These are phyloP conservation scores for Phialemonium atrogriseum DNA, from an alignment of 2,329 filamentous ascomycete species.

Conservation along the genomic window DNA sequence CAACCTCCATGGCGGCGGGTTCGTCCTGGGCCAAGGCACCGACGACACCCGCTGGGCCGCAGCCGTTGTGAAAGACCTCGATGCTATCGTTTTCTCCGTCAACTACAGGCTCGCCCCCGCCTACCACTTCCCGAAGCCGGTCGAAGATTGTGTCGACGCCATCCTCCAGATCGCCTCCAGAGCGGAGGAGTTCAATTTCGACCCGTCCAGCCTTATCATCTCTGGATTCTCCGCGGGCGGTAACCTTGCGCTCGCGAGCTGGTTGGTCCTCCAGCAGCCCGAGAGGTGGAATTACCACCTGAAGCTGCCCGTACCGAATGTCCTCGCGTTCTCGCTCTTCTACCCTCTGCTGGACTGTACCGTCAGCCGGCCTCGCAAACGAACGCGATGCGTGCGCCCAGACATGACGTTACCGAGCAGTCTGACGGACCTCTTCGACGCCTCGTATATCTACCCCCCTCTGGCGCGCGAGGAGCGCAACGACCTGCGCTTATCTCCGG, in stretches of 20 bases:
- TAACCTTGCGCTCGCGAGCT: conserved; percentile 41
- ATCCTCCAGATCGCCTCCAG: conserved; percentile 51
- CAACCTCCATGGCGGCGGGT: conserved; percentile 62
- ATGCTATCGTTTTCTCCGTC: conserved; percentile 54
- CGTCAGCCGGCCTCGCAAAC: conserved; percentile 44
- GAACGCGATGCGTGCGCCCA: conserved; percentile 42
- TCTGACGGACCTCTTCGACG: conserved; percentile 56
- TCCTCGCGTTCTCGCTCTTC: conserved; percentile 48
- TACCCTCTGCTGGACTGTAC: conserved; percentile 58
- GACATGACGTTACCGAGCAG: conserved; percentile 49
- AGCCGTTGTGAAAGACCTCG: conserved; percentile 39
- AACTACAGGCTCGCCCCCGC: conserved; percentile 62
- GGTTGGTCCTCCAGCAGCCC: conserved; percentile 22
- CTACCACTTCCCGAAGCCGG: conserved; percentile 53
- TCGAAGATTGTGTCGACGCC: conserved; percentile 59
- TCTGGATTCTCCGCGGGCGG: conserved; percentile 59
- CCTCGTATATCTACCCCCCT: conserved; percentile 49
- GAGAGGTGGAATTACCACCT: conserved; percentile 20
- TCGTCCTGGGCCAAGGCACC: conserved; percentile 53
- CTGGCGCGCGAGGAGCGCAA: conserved; percentile 51
- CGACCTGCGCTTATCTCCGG: conserved; percentile 24
- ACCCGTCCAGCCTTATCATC: conserved; percentile 45
- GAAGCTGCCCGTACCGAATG: conserved; percentile 32
- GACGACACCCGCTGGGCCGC: conserved; percentile 56
- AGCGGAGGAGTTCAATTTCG: conserved; percentile 46